These are phyloP conservation scores for Galerina sulciceps DNA, from an alignment of 768 basidiomycete genomes.

Conservation along the genomic window DNA sequence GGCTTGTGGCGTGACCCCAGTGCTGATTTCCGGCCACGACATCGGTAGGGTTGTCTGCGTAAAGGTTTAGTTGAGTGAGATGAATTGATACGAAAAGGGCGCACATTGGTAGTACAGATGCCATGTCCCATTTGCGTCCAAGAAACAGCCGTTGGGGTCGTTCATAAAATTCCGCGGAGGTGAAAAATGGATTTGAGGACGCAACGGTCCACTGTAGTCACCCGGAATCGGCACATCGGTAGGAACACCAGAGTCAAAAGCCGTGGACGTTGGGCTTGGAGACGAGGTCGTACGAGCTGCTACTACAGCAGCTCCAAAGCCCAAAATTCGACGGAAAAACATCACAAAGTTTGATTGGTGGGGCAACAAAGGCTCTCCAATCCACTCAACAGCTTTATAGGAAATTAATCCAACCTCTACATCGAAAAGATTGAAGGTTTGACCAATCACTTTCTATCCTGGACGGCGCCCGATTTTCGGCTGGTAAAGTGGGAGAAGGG, in stretches of 20 bases:
- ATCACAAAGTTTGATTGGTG: too few relatives aligned
- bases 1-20: constrained; percentile 2
- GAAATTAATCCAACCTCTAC: too few relatives aligned
- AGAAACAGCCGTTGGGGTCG: constrained; percentile 3
- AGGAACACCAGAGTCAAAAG: not conserved
- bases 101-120: constrained; percentile 3
- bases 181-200: not conserved
- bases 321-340: too few relatives aligned
- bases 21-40: constrained; percentile 1
- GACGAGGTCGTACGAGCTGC: too few relatives aligned
- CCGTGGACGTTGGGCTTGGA: too few relatives aligned
- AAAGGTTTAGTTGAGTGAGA: not conserved
- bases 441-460: too few relatives aligned
- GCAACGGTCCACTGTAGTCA: not conserved
- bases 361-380: too few relatives aligned
- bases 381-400: too few relatives aligned
- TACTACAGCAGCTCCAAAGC: too few relatives aligned
- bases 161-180: not conserved
- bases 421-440: too few relatives aligned
- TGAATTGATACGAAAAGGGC: not conserved
- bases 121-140: constrained; percentile 2
- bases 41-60: not conserved
- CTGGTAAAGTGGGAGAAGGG: too few relatives aligned
- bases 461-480: too few relatives aligned
- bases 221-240: not conserved